These are phyloP conservation scores for Hydrangea macrophylla DNA, from an alignment of 148 eudicot genomes.

Conservation along the genomic window DNA sequence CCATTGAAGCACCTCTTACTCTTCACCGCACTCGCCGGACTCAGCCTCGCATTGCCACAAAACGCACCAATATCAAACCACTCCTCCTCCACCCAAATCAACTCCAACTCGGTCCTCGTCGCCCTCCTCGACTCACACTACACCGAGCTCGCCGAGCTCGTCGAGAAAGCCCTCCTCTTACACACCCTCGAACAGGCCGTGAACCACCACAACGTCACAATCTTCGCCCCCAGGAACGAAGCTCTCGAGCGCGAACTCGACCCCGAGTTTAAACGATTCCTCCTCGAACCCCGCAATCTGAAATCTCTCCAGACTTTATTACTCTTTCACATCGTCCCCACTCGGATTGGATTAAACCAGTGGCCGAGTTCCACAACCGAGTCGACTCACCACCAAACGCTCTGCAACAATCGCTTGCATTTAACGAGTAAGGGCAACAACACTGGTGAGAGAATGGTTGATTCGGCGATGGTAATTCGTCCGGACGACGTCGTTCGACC, in stretches of 20 bases:
- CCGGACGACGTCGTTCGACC: conserved; percentile 54
- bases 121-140: conserved; percentile 85
- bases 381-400: conserved; percentile 16
- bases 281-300: conserved; percentile 77
- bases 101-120: conserved; percentile 80
- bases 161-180: conserved; percentile 73
- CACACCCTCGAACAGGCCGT: conserved; percentile 60
- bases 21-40: neutral
- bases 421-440: conserved; percentile 9
- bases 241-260: conserved; percentile 64
- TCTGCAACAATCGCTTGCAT: conserved; percentile 24
- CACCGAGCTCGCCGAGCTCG: conserved; percentile 77
- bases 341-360: conserved; percentile 38
- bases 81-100: conserved; percentile 33
- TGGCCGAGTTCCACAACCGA: conserved; percentile 21
- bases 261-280: conserved; percentile 77
- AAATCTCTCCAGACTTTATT: conserved; percentile 65
- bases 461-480: conserved; percentile 29
- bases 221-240: conserved; percentile 75
- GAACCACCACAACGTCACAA: conserved; percentile 50
- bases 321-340: conserved; percentile 67
- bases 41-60: conserved; percentile 20
- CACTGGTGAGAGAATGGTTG: conserved; percentile 21
- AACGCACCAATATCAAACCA: neutral
- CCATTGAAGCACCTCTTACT: conserved; percentile 10